Evolutionary conservation across 2,329 filamentous ascomycete species (phyloP).

Genomic region (Macrophomina phaseolina): DNA sequence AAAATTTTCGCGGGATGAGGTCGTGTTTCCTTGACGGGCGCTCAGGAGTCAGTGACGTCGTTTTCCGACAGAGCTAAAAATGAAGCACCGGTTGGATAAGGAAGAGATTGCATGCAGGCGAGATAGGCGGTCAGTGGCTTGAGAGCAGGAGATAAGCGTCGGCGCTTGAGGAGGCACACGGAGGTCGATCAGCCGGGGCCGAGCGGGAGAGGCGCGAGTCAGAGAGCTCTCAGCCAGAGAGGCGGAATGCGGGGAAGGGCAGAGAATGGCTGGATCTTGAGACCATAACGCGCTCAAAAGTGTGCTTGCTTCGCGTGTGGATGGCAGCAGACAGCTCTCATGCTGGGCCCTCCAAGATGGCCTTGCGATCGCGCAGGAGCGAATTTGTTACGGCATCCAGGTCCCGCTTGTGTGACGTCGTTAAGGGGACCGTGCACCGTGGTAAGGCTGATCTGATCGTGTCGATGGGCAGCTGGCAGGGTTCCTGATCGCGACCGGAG

Average conservation of each 20-base stretch:
- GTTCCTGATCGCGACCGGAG: neutral
- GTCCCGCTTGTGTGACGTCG: conserved; percentile 3
- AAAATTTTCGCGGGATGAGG: too few species aligned
- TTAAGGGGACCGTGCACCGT: neutral
- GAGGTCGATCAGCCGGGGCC: conserved; percentile 6
- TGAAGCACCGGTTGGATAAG: neutral
- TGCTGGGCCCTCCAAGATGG: neutral
- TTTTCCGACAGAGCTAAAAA: too few species aligned
- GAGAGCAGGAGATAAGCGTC: neutral
- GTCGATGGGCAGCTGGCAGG: neutral
- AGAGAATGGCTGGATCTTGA: neutral
- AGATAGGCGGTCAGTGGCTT: neutral
- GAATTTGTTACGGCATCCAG: neutral
- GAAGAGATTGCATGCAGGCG: neutral
- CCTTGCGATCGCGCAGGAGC: neutral
- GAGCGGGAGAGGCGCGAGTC: conserved; percentile 3
- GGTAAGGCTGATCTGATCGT: conserved; percentile 3
- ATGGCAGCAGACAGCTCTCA: neutral
- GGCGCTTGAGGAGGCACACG: neutral
- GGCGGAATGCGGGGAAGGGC: conserved; percentile 3
- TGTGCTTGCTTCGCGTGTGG: neutral
- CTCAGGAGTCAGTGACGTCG: too few species aligned
- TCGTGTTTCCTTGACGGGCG: too few species aligned
- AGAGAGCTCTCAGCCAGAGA: neutral
- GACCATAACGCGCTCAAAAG: neutral